These are phyloP conservation scores for Hypoxylon sp. DNA, from an alignment of 2,329 filamentous ascomycete species.

Conservation along the genomic window DNA sequence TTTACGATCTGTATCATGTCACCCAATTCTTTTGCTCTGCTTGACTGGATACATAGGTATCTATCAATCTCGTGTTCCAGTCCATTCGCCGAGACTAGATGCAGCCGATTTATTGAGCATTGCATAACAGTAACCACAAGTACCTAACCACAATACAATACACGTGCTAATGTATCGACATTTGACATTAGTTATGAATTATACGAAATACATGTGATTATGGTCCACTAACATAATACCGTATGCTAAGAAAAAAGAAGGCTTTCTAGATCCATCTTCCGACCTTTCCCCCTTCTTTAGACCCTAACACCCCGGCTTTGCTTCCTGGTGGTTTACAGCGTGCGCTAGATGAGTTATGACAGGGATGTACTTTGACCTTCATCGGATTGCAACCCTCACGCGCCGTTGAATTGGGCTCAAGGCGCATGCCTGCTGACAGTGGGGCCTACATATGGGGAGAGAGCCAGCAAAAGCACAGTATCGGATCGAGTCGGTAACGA, in stretches of 20 bases:
- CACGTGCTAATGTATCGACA: not conserved
- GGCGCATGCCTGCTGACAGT: conserved; percentile 20
- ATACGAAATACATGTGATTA: conserved; percentile 9
- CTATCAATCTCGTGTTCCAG: conserved; percentile 17
- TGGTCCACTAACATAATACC: conserved; percentile 2
- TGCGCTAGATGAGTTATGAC: conserved; percentile 22
- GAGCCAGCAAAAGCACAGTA: conserved; percentile 19
- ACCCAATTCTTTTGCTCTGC: conserved; percentile 8
- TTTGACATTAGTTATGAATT: not conserved
- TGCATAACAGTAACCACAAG: too few species aligned
- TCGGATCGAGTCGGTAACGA: not conserved
- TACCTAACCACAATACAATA: not conserved
- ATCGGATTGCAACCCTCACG: conserved; percentile 33
- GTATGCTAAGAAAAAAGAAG: conserved; percentile 6
- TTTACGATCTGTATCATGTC: conserved; percentile 7
- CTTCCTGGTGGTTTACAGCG: conserved; percentile 32
- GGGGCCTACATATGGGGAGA: conserved; percentile 5
- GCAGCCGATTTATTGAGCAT: conserved; percentile 2
- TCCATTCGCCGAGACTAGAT: conserved; percentile 11
- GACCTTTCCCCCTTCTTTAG: conserved; percentile 29
- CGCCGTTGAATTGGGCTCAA: conserved; percentile 35
- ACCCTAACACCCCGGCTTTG: conserved; percentile 27
- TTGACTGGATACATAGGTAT: not conserved
- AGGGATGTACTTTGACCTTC: conserved; percentile 23
- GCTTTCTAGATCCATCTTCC: conserved; percentile 23